Percentiles rank a stretch among this genome's conserved stretches.
Evolutionary conservation across 2,329 filamentous ascomycete genomes (phyloP).

Genomic region (Tolypocladium ovalisporum): DNA sequence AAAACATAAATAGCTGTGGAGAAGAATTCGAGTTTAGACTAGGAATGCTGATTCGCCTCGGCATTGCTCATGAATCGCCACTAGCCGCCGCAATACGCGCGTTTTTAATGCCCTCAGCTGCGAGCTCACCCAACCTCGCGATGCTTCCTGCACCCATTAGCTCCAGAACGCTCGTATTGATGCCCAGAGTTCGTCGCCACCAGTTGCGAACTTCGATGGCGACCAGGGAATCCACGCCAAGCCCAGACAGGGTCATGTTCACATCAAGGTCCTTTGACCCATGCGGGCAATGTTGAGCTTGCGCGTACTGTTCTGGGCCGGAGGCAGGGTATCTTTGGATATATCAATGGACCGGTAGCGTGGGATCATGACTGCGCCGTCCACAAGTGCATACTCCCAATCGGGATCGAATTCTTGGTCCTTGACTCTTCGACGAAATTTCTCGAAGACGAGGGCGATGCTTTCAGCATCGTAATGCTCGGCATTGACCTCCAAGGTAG

Average conservation of each 20-base stretch:
- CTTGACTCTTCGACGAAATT: background rate
- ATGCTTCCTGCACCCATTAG: constrained; percentile 6
- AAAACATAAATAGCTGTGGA: too few relatives aligned
- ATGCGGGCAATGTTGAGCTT: background rate
- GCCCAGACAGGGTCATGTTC: background rate
- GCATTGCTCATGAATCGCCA: background rate
- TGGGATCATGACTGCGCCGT: background rate
- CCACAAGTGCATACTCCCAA: background rate
- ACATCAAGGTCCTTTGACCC: constrained; percentile 5
- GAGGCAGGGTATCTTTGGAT: background rate
- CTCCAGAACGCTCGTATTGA: constrained; percentile 5
- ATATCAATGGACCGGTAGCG: background rate
- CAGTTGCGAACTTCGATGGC: constrained; percentile 9
- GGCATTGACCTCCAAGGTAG: constrained; percentile 2
- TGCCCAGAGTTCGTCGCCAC: constrained; percentile 6
- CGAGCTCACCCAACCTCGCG: constrained; percentile 1
- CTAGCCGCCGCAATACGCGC: background rate
- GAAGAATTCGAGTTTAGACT: too few relatives aligned
- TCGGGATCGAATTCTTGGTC: constrained; percentile 1
- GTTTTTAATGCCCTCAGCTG: background rate
- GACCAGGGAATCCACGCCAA: constrained; percentile 10
- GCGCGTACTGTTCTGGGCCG: background rate
- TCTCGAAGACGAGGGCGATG: background rate
- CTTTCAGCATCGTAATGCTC: background rate
- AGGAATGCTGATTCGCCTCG: too few relatives aligned